Evolutionary conservation across 2,329 filamentous ascomycete species (phyloP), one percentile per base, ranked within the genome.

Genomic region (Alternaria longipes): DNA sequence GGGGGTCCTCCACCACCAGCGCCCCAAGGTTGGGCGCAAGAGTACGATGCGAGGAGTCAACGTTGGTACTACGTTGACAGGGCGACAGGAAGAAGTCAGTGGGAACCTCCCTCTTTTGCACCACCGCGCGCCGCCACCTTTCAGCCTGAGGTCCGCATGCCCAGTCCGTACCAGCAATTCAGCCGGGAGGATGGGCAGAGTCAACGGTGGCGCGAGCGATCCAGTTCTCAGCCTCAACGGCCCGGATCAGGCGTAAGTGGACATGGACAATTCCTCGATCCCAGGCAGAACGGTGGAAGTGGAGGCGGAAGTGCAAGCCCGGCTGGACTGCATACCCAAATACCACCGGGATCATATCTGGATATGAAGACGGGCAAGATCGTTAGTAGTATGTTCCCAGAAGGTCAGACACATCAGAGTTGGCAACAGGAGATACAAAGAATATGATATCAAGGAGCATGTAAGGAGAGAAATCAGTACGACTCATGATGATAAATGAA

Each of bases 21-120:
- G 47, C 70, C 72, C 2, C 62, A 64, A 11, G 88, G 88, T 65
- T 91, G 89, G 89, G 78, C 81, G 30, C 81, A 86, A 20, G 84
- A 89, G 74, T 91, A 84, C 75, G 88, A 91, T 68, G 82, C 85
- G 51, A 81, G 80, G 54, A 80, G 82, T 56, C 85, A 88, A 71
- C 85, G 86, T 56, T 90, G 86, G 80, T 91, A 86, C 78, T 91
- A 89, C 69, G 81, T 86, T 61, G 87, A 91, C 72, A 79, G 85
- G 54, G 79, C 84, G 44, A 86, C 86, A 7, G 86, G 87, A 20
- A 84, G 83, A 56, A 84, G 86, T 1, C 87, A 90, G 75, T 90
- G 88, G 88, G 85, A 89, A 60, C 67, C 68, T 16, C 69, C 70
- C 5, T 68, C 76, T 8, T 50, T 53, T 34, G 51, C 32, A 26